phyloP scores from a whole-genome alignment of 805 yeast genomes.

The Yarrowia phangngaensis region DNA sequence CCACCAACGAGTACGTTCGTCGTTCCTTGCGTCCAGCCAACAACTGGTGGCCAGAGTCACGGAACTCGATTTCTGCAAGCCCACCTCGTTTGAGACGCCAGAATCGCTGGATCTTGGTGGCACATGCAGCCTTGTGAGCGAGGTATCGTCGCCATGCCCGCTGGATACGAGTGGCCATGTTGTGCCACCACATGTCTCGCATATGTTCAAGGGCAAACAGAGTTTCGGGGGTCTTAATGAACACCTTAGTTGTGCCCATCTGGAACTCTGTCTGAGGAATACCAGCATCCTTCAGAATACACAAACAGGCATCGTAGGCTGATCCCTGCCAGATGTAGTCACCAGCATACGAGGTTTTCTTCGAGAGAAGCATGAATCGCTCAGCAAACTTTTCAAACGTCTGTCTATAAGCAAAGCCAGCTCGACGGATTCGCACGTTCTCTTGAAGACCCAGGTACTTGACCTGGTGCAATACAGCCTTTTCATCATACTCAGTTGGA shows the following conservation, averaged over 20 bases:
- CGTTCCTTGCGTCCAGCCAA: slow-evolving; percentile 79
- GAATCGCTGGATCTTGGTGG: slow-evolving; percentile 70
- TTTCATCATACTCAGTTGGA: slow-evolving; percentile 82
- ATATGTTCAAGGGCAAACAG: slow-evolving; percentile 90
- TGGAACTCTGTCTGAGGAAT: slow-evolving; percentile 83
- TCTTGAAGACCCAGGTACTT: slow-evolving; percentile 94
- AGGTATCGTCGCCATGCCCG: slow-evolving; percentile 90
- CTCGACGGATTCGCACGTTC: slow-evolving; percentile 95
- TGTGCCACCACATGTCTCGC: slow-evolving; percentile 97
- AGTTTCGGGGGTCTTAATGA: slow-evolving; percentile 95
- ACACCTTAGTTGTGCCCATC: slow-evolving; percentile 85
- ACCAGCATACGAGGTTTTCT: slow-evolving; percentile 89
- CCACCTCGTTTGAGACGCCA: slow-evolving; percentile 81
- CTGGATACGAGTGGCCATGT: slow-evolving; percentile 96
- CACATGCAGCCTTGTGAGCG: slow-evolving; percentile 80
- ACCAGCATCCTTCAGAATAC: slow-evolving; percentile 54
- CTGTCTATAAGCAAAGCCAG: slow-evolving; percentile 97
- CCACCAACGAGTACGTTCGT: slow-evolving; percentile 79
- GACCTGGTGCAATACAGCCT: slow-evolving; percentile 90
- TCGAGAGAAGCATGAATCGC: slow-evolving; percentile 81
- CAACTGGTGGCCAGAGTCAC: slow-evolving; percentile 76
- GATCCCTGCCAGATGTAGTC: slow-evolving; percentile 65
- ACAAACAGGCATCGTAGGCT: slow-evolving; percentile 50
- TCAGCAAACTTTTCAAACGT: slow-evolving; percentile 95
- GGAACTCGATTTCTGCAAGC: slow-evolving; percentile 72